Percentiles rank a stretch among this genome's conserved stretches.
phyloP scores from a whole-genome alignment of 2,329 filamentous ascomycete species.

The Onygena corvina region DNA sequence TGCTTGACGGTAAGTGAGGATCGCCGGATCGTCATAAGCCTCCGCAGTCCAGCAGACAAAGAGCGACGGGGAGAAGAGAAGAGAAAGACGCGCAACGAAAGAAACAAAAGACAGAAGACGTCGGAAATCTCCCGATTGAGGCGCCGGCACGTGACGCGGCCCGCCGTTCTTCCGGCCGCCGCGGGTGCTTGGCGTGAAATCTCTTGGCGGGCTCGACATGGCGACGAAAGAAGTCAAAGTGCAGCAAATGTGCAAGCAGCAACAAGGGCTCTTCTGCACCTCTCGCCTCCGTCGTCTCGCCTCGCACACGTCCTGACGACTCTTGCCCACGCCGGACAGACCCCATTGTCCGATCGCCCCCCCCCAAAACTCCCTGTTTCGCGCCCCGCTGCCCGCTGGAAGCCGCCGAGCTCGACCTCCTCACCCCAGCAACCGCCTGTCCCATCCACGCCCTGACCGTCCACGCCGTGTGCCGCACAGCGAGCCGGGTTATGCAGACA shows the following conservation, averaged over 20 bases:
- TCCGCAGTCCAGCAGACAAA: no score
- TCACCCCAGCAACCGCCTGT: conserved; percentile 11
- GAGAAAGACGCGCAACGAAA: background rate
- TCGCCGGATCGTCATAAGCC: no score
- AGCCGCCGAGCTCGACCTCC: conserved; percentile 12
- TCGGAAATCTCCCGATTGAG: background rate
- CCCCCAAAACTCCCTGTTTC: background rate
- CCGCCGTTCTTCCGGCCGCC: background rate
- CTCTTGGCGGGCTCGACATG: background rate
- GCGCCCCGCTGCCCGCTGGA: background rate
- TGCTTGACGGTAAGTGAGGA: no score
- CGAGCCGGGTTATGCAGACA: conserved; percentile 17
- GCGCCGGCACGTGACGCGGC: background rate
- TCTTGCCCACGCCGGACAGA: background rate
- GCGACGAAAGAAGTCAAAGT: background rate
- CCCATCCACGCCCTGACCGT: background rate
- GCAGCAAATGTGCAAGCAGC: background rate
- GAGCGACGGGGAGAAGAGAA: background rate
- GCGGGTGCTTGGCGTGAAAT: background rate
- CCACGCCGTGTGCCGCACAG: background rate
- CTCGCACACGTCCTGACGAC: background rate
- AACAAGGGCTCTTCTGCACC: background rate
- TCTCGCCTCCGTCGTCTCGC: background rate
- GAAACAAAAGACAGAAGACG: background rate
- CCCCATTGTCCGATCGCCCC: background rate